Conservation (phyloP, 441 rosid species). For the Metrosideros polymorpha region DNA sequence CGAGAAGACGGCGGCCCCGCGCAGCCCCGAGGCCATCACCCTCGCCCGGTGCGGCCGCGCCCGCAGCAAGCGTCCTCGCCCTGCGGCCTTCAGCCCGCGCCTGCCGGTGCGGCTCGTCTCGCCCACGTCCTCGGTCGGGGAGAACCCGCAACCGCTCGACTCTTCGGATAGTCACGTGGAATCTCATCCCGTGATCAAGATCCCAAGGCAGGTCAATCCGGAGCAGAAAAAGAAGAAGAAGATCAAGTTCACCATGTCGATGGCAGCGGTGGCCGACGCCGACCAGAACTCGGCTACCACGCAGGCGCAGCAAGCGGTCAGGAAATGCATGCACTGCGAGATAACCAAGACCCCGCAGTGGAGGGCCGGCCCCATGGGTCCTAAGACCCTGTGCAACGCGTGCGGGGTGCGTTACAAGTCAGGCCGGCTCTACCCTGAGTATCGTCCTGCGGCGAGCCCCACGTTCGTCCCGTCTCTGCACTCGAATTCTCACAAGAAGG, state of each 20-base stretch:
- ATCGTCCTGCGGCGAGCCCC: constrained; percentile 94
- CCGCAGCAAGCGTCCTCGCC: constrained; percentile 92
- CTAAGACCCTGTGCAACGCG: constrained; percentile 92
- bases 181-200: constrained; percentile 53
- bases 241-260: constrained; percentile 37
- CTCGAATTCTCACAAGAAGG: constrained; percentile 95
- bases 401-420: constrained; percentile 96
- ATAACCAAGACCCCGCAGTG: constrained; percentile 95
- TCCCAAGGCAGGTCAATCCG: constrained; percentile 36
- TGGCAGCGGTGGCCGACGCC: not conserved
- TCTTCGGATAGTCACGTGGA: constrained; percentile 52
- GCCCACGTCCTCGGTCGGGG: constrained; percentile 26
- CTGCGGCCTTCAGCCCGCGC: constrained; percentile 51
- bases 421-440: constrained; percentile 92
- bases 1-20: constrained; percentile 27
- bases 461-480: constrained; percentile 77
- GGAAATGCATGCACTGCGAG: constrained; percentile 95
- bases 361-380: constrained; percentile 99
- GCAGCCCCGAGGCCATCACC: constrained; percentile 23
- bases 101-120: constrained; percentile 36
- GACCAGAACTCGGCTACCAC: constrained; percentile 7
- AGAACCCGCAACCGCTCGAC: constrained; percentile 19
- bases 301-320: constrained; percentile 32
- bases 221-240: constrained; percentile 76
- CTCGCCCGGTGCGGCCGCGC: constrained; percentile 62